Evolutionary conservation across 2,329 filamentous ascomycete genomes (phyloP), one percentile per base, ranked within the genome.

Genomic region (Trichoderma koningiopsis): DNA sequence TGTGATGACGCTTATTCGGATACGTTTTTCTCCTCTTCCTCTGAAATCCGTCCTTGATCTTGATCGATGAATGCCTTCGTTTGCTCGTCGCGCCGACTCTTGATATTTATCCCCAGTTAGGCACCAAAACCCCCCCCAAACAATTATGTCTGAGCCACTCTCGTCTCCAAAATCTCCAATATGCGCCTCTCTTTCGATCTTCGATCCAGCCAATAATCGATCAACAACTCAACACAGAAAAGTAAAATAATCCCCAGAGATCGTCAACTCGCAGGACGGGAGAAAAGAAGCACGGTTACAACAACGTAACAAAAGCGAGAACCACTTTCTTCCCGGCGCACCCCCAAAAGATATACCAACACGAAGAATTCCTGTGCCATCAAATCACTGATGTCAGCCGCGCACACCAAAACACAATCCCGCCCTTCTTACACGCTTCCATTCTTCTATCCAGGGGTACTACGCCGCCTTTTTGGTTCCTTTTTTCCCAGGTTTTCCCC

Each of bases 61-160:
- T 29, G 11, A 8, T 57, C 55, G 19, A 55, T 27, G 19, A 14
- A 14, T n/a, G 3, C 57, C n/a, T 63, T 10, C 4, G 19, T 35
- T 29, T 19, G 29, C 10, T 11, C 16, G 13, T n/a, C 24, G 7
- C 8, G 43, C 33, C 47, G 31, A 7, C 47, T 24, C 40, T 40
- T 56, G 58, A 56, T 67, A 58, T 66, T 67, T 67, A 58, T 57
- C 49, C 61, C 33, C 37, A 29, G 52, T 67, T 67, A 67, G 63
- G 63, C 63, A 67, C 37, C 63, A 67, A 67, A 52, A 35, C 33
- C 33, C 19, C 27, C 27, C 40, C 35, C 16, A 31, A 49, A 1
- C 53, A 5, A 35, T 35, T 31, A 33, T 10, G 33, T 58, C 33
- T 35, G 52, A 47, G 57, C 47, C 43, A 14, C 49, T 56, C 47